Evolutionary conservation across 2,329 filamentous ascomycete genomes (phyloP).

Genomic region (Fusarium camptoceras): DNA sequence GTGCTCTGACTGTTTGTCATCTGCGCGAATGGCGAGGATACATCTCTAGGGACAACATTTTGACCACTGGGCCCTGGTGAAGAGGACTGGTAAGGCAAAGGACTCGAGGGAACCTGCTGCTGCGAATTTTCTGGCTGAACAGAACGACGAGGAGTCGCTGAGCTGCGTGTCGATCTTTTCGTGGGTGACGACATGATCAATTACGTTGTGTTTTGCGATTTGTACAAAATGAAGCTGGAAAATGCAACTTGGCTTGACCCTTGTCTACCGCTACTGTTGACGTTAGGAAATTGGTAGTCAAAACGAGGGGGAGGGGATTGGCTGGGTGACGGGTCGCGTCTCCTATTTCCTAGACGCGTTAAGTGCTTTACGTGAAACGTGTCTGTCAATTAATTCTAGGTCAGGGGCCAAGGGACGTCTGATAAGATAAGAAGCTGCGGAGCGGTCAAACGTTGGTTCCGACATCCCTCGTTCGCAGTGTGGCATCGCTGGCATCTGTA

Average conservation of each 20-base stretch:
- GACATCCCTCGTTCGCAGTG: conserved; percentile 35
- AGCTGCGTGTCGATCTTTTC: conserved; percentile 63
- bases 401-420: neutral
- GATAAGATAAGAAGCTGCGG: conserved; percentile 26
- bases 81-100: conserved; percentile 77
- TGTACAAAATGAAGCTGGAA: conserved; percentile 19
- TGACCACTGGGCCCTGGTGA: conserved; percentile 47
- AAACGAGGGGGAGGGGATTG: conserved; percentile 46
- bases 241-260: conserved; percentile 19
- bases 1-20: conserved; percentile 69
- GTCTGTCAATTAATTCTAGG: conserved; percentile 4
- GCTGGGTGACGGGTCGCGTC: conserved; percentile 45
- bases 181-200: conserved; percentile 57
- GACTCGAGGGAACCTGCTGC: conserved; percentile 77
- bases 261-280: conserved; percentile 37
- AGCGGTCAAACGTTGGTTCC: conserved; percentile 51
- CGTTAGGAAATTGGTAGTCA: conserved; percentile 39
- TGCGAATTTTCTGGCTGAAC: conserved; percentile 55
- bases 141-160: conserved; percentile 57
- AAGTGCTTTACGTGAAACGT: conserved; percentile 53
- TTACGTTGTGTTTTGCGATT: conserved; percentile 7
- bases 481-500: conserved; percentile 48
- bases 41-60: conserved; percentile 51
- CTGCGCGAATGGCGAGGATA: conserved; percentile 67
- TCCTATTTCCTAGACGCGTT: conserved; percentile 51